Base-by-base conservation (phyloP, 108 stramenopile genomes). In the Cyclotella kingstonii region DNA sequence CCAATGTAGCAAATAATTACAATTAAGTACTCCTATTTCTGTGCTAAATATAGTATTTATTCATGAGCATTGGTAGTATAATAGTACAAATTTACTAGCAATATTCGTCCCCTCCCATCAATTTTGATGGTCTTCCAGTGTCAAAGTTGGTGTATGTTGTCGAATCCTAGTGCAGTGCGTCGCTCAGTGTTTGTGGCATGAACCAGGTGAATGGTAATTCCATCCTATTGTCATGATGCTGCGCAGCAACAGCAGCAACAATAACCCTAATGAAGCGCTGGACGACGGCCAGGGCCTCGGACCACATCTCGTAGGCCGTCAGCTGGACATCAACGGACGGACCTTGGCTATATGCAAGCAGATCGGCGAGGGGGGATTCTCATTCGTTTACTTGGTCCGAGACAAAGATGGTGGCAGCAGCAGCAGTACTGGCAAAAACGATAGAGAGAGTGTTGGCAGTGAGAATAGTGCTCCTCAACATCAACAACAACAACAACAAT, bases 301-400 rank as follows among this genome's bases (percentile, higher is more conserved):
- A 14, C 53, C 76, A 1, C 70, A 81, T 49, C 79, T 91, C 19
- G 81, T 91, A 14, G 89, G 89, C 23, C 84, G 81, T 22, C 79
- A 83, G 56, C 72, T 91, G 10, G 46, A 54, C 2, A 65, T 91
- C 28, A 84, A 82, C 54, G 47, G 68, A 0, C 38, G 71, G 23
- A 60, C 57, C 15, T 44, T 88, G 18, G 39, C 46, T 35, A 82
- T 91, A 5, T 57, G 67, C 39, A 79, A 76, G 38, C 70, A 90
- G 42, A 62, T 97, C 12, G 96, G 94, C 12, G 96, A 97, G 76
- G 96, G 91, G 40, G 96, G 94, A 1, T 97, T 97, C 45, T 93
- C 94, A n/a, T 95, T 86, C 73, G 94, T 97, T 0, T 95, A 95
- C 68, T 63, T 90, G 26, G 92, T 89, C 2, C 76, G 83, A 33